These are phyloP conservation scores for Celoporthe dispersa DNA, from an alignment of 2,329 filamentous ascomycete genomes.

Conservation along the genomic window DNA sequence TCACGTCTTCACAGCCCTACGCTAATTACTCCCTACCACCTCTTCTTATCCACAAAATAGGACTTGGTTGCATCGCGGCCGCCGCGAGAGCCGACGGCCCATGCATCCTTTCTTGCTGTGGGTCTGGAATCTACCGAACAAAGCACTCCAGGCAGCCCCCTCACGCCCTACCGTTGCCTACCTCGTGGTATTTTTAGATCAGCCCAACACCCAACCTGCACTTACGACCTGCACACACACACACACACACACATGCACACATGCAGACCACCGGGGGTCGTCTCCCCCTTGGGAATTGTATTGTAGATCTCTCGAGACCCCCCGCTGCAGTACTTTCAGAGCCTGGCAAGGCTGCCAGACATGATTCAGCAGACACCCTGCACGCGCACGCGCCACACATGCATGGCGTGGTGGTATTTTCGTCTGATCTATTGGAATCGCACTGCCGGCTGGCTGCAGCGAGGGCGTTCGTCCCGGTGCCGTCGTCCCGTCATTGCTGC, in stretches of 20 bases:
- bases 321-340: not conserved
- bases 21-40: not conserved
- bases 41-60: not conserved
- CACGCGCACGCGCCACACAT: not conserved
- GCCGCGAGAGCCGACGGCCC: not conserved
- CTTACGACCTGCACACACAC: not conserved
- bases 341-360: not conserved
- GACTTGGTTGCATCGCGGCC: not conserved
- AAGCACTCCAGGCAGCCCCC: not conserved
- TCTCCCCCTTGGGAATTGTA: not conserved
- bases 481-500: not conserved
- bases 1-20: not conserved
- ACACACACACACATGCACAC: not conserved
- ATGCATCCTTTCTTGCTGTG: not conserved
- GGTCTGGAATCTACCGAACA: not conserved
- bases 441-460: not conserved
- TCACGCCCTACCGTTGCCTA: not conserved
- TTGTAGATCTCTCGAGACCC: not conserved
- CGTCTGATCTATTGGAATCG: slow-evolving; percentile 2
- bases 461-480: not conserved
- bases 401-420: not conserved
- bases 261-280: not conserved
- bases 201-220: no score
- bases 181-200: not conserved
- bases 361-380: not conserved